These are phyloP conservation scores for Globisporangium solare DNA, from an alignment of 352 stramenopile species.

Conservation along the genomic window DNA sequence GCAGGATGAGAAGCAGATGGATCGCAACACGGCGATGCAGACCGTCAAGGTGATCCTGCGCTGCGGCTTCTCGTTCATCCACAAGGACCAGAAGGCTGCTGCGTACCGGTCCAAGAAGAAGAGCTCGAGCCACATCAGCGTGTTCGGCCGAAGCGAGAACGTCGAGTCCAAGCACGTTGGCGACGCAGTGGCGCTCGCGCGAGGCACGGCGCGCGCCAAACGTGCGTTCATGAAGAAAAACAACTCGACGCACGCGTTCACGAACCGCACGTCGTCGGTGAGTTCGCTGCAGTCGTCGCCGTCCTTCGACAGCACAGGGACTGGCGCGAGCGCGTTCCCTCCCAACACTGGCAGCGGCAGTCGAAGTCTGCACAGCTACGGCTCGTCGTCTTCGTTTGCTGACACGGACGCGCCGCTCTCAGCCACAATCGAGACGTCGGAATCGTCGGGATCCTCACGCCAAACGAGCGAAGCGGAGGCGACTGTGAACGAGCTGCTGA, in stretches of 20 bases:
- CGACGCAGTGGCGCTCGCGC: conserved; percentile 45
- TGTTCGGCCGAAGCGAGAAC: conserved; percentile 69
- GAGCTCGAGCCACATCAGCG: conserved; percentile 36
- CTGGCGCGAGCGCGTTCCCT: not conserved
- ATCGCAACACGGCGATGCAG: conserved; percentile 81
- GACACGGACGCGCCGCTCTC: conserved; percentile 2
- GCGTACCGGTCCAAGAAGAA: conserved; percentile 32
- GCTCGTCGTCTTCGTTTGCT: conserved; percentile 9
- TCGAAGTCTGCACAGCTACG: conserved; percentile 1
- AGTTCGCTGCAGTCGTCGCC: conserved; percentile 3
- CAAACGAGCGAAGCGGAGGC: not conserved
- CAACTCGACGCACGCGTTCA: conserved; percentile 14
- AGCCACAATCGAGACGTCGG: conserved; percentile 8
- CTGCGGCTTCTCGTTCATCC: conserved; percentile 63
- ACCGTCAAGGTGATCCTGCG: conserved; percentile 75
- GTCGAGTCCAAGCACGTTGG: conserved; percentile 39
- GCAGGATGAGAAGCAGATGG: conserved; percentile 79
- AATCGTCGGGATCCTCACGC: conserved; percentile 2
- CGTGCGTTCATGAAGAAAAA: conserved; percentile 44
- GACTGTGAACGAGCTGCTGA: not conserved
- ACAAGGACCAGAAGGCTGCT: conserved; percentile 44
- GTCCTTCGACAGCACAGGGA: conserved; percentile 5
- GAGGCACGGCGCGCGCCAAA: conserved; percentile 46
- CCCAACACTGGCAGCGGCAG: not conserved
- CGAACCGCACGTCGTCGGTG: conserved; percentile 13